These are phyloP conservation scores for Fallopia convolvulus DNA, from an alignment of 148 eudicot genomes.

Conservation along the genomic window DNA sequence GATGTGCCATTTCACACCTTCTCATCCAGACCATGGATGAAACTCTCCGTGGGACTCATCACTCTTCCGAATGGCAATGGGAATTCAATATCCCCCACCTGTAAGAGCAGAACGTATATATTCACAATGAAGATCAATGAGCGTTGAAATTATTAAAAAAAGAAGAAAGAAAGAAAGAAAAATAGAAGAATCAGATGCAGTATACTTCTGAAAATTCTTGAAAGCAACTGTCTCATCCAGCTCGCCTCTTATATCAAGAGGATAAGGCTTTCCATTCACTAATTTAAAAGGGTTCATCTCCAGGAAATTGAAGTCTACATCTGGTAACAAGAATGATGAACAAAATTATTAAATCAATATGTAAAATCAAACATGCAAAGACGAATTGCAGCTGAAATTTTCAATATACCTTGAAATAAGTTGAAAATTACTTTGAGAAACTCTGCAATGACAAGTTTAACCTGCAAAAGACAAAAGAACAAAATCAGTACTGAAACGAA, in stretches of 20 bases:
- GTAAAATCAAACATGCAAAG: background rate
- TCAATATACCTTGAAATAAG: constrained; percentile 59
- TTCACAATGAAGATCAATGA: background rate
- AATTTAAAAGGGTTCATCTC: constrained; percentile 97
- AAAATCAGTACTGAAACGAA: background rate
- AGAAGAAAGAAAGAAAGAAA: too few relatives aligned
- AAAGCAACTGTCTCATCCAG: constrained; percentile 91
- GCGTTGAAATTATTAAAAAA: background rate
- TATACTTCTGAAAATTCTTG: constrained; percentile 44
- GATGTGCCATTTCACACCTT: constrained; percentile 44
- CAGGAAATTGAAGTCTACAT: constrained; percentile 89
- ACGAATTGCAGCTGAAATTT: background rate
- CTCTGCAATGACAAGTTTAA: constrained; percentile 75
- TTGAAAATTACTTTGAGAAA: constrained; percentile 59
- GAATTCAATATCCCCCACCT: constrained; percentile 94
- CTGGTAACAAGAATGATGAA: constrained; percentile 21
- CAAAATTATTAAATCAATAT: background rate
- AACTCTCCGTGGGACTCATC: constrained; percentile 88
- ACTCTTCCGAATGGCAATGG: constrained; percentile 99
- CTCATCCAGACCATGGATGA: constrained; percentile 88
- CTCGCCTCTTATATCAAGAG: constrained; percentile 98
- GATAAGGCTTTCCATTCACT: constrained; percentile 92
- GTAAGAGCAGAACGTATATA: constrained; percentile 9
- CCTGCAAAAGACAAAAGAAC: constrained; percentile 26
- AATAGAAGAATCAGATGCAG: background rate